Evolutionary conservation across 495 filamentous ascomycete species (phyloP), one percentile per base, ranked within the genome.

Genomic region (Durotheca rogersii): DNA sequence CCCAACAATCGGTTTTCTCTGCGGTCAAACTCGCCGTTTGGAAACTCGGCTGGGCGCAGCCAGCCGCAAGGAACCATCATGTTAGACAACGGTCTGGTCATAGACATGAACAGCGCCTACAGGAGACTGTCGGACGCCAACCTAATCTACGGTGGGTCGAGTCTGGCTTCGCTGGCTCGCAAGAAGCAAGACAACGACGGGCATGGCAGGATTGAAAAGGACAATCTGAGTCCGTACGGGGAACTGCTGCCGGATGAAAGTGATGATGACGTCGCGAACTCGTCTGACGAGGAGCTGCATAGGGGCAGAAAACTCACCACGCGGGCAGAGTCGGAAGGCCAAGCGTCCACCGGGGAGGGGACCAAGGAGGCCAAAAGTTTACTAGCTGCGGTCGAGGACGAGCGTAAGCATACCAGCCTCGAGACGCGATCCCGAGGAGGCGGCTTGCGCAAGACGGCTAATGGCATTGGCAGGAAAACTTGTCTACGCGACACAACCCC

Each of bases 361-460:
- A 27, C 23, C 20, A 67, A 67, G 56, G 68, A 68, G 40, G 70
- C 74, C 1, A 71, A 74, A 57, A 86, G 79, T 58, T 62, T 87
- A 30, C 62, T 88, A 15, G 84, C 82, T 37, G 86, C 83, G 9
- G 81, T 83, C 7, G 86, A 90, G 65, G 85, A 90, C 70, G 88
- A 91, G 63, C 79, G 89, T 86, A 81, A 54, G 87, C 82, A 29
- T 23, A 10, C 27, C 27, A n/a, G n/a, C n/a, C n/a, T n/a, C n/a
- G n/a, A n/a, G n/a, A n/a, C n/a, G n/a, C n/a, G n/a, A n/a, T n/a
- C n/a, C n/a, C n/a, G n/a, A n/a, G 0, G 1, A 15, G 5, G 12
- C 14, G 23, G n/a, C 25, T 3, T 1, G 19, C 20, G 12, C 23
- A 27, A 27, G 23, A 37, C 23, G 11, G 14, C 66, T 69, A 56